A percentile compares a stretch with the other conserved stretches of the same genome.
These are phyloP conservation scores for Curvularia hawaiiensis DNA, from an alignment of 2,329 filamentous ascomycete genomes.

Conservation along the genomic window DNA sequence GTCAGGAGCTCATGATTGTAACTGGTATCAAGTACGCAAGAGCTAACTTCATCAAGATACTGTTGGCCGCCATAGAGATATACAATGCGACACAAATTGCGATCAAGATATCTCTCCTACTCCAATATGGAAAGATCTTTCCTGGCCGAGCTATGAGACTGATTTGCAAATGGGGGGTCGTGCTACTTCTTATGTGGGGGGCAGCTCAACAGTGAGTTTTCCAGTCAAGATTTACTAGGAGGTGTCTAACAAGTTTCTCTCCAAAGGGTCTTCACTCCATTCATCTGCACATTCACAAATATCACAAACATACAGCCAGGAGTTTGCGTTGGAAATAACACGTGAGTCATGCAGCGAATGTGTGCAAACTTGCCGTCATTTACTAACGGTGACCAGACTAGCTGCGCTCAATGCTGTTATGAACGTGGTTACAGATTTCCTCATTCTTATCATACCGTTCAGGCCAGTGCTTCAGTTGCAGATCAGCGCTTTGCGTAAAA, in stretches of 20 bases:
- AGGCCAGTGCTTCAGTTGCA: background rate
- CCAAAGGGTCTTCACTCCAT: background rate
- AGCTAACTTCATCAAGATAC: background rate
- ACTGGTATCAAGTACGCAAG: background rate
- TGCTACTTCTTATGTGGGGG: background rate
- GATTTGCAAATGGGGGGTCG: background rate
- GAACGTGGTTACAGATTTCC: background rate
- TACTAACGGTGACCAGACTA: background rate
- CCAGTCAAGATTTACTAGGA: background rate
- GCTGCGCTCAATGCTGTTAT: background rate
- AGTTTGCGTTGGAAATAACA: background rate
- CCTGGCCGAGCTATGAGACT: background rate
- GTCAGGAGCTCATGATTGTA: background rate
- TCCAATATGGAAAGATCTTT: background rate
- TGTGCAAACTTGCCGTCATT: background rate
- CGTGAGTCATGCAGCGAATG: background rate
- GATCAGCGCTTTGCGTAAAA: background rate
- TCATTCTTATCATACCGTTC: background rate
- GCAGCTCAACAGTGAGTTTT: background rate
- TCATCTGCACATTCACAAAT: background rate
- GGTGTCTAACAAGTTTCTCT: background rate
- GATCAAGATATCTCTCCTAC: background rate
- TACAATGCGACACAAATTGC: conserved; percentile 1
- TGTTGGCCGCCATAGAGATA: background rate
- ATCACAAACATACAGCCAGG: background rate